phyloP scores from a whole-genome alignment of 352 stramenopile species.

The Phytopythium boreale region DNA sequence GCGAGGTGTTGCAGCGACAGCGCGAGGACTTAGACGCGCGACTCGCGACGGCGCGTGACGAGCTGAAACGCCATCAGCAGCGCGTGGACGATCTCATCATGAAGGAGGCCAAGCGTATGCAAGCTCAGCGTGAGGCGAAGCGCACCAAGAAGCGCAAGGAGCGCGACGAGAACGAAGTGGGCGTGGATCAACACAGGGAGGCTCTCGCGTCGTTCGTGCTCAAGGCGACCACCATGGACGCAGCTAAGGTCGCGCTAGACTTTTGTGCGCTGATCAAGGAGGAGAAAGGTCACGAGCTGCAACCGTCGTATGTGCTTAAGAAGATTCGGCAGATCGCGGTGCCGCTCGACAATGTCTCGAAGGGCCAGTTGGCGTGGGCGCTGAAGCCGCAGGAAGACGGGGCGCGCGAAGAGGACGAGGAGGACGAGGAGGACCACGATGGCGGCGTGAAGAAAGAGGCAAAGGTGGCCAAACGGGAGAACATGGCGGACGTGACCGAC shows the following conservation, averaged over 20 bases:
- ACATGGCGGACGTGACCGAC: conserved; percentile 33
- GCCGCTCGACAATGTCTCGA: conserved; percentile 40
- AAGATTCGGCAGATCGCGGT: conserved; percentile 66
- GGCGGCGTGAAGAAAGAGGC: conserved; percentile 31
- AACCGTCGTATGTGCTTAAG: conserved; percentile 68
- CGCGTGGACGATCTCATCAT: conserved; percentile 86
- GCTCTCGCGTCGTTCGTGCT: conserved; percentile 65
- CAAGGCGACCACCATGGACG: conserved; percentile 49
- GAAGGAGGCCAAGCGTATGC: conserved; percentile 87
- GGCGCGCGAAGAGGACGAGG: conserved; percentile 24
- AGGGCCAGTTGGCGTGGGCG: conserved; percentile 45
- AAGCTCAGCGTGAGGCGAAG: conserved; percentile 76
- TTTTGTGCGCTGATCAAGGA: conserved; percentile 57
- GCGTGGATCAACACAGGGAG: conserved; percentile 51
- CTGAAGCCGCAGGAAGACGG: conserved; percentile 22
- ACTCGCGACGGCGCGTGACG: conserved; percentile 54
- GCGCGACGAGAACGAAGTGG: conserved; percentile 60
- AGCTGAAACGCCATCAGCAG: conserved; percentile 73
- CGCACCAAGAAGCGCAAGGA: conserved; percentile 80
- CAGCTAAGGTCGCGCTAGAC: conserved; percentile 63
- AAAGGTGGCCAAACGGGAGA: conserved; percentile 44
- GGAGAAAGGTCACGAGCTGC: conserved; percentile 34
- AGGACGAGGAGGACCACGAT: conserved; percentile 17
- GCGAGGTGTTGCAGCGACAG: conserved; percentile 56
- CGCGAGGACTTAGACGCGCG: conserved; percentile 67